These are phyloP conservation scores for Sclerotinia subarctica DNA, from an alignment of 2,329 filamentous ascomycete genomes.

Conservation along the genomic window DNA sequence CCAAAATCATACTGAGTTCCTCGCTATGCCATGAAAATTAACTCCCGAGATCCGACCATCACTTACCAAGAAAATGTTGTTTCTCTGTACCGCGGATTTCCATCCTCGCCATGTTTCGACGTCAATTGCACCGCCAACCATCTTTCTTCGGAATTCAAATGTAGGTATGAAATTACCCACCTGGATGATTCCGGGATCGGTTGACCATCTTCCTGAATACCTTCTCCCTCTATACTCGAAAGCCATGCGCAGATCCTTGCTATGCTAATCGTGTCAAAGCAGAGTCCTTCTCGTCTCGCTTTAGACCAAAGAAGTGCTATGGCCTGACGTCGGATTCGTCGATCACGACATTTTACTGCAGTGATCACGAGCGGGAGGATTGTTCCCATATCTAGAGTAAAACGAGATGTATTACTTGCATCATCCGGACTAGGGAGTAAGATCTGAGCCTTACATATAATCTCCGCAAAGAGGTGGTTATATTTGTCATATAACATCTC, in stretches of 20 bases:
- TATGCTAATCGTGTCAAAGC: conserved; percentile 37
- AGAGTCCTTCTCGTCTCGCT: conserved; percentile 37
- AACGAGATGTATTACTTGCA: conserved; percentile 35
- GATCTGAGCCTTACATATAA: conserved; percentile 34
- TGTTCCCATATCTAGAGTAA: conserved; percentile 37
- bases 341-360: conserved; percentile 36
- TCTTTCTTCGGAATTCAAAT: conserved; percentile 36
- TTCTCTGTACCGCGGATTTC: conserved; percentile 33
- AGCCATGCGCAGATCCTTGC: conserved; percentile 38
- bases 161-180: conserved; percentile 35
- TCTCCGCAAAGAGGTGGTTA: conserved; percentile 34
- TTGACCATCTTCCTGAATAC: conserved; percentile 32
- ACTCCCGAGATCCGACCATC: neutral
- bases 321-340: conserved; percentile 34
- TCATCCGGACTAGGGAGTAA: conserved; percentile 35
- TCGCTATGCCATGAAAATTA: conserved; percentile 4
- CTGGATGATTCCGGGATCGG: conserved; percentile 33
- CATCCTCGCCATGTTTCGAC: conserved; percentile 30
- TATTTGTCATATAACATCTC: conserved; percentile 38
- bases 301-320: conserved; percentile 37
- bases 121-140: conserved; percentile 38
- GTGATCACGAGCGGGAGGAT: conserved; percentile 37
- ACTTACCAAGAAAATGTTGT: conserved; percentile 38
- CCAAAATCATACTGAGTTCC: conserved; percentile 1
- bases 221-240: conserved; percentile 37